Evolutionary conservation across 2,329 filamentous ascomycete genomes (phyloP).

Genomic region (Ceratocystis ficicola): DNA sequence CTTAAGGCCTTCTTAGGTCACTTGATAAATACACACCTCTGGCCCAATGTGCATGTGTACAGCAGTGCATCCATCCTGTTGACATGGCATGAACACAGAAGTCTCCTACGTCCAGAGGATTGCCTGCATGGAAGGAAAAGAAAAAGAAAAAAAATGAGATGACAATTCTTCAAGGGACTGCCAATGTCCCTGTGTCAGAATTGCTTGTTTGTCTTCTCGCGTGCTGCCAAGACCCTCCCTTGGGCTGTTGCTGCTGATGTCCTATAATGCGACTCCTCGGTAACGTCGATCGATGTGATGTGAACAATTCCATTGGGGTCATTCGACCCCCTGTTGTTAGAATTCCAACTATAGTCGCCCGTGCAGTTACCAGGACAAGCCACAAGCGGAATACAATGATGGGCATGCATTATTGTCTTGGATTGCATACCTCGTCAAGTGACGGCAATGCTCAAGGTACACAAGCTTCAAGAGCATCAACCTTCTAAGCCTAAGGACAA

Average conservation of each 20-base stretch:
- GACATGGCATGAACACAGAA: background rate
- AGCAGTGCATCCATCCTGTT: background rate
- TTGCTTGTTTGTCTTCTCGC: background rate
- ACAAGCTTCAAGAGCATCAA: background rate
- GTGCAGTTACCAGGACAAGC: background rate
- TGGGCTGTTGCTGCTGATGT: background rate
- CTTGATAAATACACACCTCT: conserved; percentile 5
- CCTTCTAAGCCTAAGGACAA: background rate
- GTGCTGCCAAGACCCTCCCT: background rate
- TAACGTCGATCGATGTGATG: background rate
- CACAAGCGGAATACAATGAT: background rate
- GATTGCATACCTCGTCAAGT: background rate
- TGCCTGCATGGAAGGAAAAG: background rate
- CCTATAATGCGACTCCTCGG: background rate
- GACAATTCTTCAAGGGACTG: background rate
- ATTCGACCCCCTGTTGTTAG: background rate
- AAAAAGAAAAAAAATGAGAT: conserved; percentile 3
- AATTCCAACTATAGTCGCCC: background rate
- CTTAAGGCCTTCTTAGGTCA: background rate
- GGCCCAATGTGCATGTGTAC: background rate
- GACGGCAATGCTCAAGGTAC: background rate
- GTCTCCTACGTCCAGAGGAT: background rate
- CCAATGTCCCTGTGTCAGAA: background rate
- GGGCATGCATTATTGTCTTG: background rate
- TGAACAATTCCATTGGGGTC: background rate